Percentiles rank a stretch among this genome's conserved stretches.
Evolutionary conservation across 2,329 filamentous ascomycete species (phyloP).

Genomic region (Lachnellula hyalina): DNA sequence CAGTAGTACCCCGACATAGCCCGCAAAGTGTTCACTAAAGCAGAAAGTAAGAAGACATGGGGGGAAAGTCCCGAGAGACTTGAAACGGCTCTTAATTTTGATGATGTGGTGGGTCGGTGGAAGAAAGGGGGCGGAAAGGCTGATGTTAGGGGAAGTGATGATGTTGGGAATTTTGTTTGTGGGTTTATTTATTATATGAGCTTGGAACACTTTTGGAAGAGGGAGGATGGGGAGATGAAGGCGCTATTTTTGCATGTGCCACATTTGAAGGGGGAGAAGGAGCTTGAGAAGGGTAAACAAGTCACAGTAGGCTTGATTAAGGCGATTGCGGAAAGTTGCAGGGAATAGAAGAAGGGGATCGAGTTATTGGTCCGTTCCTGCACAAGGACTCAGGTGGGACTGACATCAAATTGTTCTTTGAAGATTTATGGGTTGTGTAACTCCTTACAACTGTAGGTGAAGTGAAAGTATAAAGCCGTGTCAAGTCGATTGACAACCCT

Average conservation of each 20-base stretch:
- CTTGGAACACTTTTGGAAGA: constrained; percentile 47
- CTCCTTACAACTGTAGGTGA: too few relatives aligned
- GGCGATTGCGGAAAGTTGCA: constrained; percentile 2
- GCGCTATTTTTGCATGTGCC: constrained; percentile 66
- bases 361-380: too few relatives aligned
- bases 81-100: constrained; percentile 7
- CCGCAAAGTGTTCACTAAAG: constrained; percentile 54
- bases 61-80: constrained; percentile 16
- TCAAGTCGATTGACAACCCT: too few relatives aligned
- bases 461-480: too few relatives aligned
- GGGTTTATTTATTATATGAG: constrained; percentile 72
- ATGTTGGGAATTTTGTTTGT: constrained; percentile 67
- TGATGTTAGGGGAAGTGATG: constrained; percentile 34
- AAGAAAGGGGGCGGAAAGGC: neutral
- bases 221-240: constrained; percentile 40
- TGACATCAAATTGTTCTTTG: too few relatives aligned
- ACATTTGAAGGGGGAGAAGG: constrained; percentile 1
- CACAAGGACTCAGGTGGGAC: too few relatives aligned
- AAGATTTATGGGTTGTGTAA: too few relatives aligned
- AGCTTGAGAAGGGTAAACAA: constrained; percentile 10
- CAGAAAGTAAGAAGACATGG: constrained; percentile 42
- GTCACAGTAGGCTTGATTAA: constrained; percentile 10
- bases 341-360: neutral
- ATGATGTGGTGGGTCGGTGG: constrained; percentile 11
- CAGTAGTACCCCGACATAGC: constrained; percentile 41